Conservation (phyloP, 805 yeast species). For the Candida wancherniae region DNA sequence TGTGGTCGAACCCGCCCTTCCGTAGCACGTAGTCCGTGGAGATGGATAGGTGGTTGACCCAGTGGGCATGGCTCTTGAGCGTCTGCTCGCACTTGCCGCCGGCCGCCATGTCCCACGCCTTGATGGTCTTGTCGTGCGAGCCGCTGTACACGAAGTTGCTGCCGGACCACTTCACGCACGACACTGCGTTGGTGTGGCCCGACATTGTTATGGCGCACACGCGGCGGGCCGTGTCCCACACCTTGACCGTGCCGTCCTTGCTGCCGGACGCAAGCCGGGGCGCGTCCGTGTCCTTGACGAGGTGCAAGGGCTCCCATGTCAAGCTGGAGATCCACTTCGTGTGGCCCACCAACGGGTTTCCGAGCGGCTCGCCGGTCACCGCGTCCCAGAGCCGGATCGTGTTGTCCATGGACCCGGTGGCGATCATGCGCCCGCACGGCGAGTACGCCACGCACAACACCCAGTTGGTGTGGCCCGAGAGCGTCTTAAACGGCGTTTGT, state of each 20-base stretch:
- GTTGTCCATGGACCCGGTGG: slow-evolving; percentile 95
- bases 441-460: slow-evolving; percentile 88
- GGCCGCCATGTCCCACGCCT: slow-evolving; percentile 77
- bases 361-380: slow-evolving; percentile 64
- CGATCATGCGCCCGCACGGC: slow-evolving; percentile 85
- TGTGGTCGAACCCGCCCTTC: slow-evolving; percentile 82
- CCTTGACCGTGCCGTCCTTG: slow-evolving; percentile 81
- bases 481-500: slow-evolving; percentile 78
- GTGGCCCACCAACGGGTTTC: slow-evolving; percentile 76
- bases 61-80: slow-evolving; percentile 87
- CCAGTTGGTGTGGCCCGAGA: slow-evolving; percentile 88
- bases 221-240: slow-evolving; percentile 82
- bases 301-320: slow-evolving; percentile 92
- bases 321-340: slow-evolving; percentile 84
- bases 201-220: slow-evolving; percentile 64
- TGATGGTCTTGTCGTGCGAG: slow-evolving; percentile 91
- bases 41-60: slow-evolving; percentile 93
- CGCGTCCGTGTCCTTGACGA: slow-evolving; percentile 57
- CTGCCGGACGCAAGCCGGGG: slow-evolving; percentile 83
- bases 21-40: slow-evolving; percentile 87
- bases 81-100: slow-evolving; percentile 76
- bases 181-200: slow-evolving; percentile 85
- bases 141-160: slow-evolving; percentile 76
- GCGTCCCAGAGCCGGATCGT: slow-evolving; percentile 87
- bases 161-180: slow-evolving; percentile 98